Conservation (phyloP, 441 rosid genomes). For the Macaranga tanarius region DNA sequence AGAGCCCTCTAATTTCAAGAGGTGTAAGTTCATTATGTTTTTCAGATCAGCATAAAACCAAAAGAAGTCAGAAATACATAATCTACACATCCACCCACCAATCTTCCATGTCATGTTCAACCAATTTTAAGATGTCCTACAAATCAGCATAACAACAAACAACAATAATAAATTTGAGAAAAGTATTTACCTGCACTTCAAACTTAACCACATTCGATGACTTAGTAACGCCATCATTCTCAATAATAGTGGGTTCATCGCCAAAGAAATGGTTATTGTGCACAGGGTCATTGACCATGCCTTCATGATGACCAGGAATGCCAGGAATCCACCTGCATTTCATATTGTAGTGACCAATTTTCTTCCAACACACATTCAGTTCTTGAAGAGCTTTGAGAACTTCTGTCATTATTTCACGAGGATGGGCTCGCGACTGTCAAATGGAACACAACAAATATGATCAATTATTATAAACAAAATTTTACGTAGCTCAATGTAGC, state of each 20-base stretch:
- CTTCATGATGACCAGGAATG: conserved; percentile 48
- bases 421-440: conserved; percentile 87
- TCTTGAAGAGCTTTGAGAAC: conserved; percentile 89
- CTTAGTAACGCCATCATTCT: conserved; percentile 53
- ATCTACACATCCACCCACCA: background rate
- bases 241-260: conserved; percentile 68
- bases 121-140: background rate
- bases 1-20: background rate
- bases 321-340: conserved; percentile 94
- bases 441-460: conserved; percentile 19
- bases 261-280: conserved; percentile 58
- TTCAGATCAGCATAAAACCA: background rate
- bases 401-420: conserved; percentile 95
- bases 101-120: no score
- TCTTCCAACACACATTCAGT: conserved; percentile 93
- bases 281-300: conserved; percentile 55
- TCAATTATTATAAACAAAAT: background rate
- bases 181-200: conserved; percentile 76
- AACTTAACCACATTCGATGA: conserved; percentile 74
- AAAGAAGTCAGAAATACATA: background rate
- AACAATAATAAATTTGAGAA: background rate
- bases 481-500: background rate
- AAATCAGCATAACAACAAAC: background rate
- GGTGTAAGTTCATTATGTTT: background rate
- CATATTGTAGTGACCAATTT: conserved; percentile 97